phyloP scores from a whole-genome alignment of 495 filamentous ascomycete species.

The Daldinia grandis region DNA sequence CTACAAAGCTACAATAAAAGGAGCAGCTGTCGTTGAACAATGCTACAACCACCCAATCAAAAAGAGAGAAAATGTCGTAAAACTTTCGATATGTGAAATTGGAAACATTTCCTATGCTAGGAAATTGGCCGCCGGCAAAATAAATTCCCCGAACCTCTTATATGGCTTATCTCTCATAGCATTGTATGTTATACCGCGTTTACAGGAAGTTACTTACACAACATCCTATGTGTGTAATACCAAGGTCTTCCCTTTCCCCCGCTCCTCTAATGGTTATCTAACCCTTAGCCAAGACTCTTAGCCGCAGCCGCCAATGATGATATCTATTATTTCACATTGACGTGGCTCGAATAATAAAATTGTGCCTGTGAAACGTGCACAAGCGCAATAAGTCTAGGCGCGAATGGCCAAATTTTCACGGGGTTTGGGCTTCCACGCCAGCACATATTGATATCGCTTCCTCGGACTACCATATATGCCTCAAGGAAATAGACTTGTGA shows the following conservation, averaged over 20 bases:
- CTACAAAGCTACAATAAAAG: neutral
- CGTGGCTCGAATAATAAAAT: neutral
- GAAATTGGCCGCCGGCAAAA: neutral
- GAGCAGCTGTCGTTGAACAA: neutral
- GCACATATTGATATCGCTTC: constrained; percentile 1
- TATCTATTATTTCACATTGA: neutral
- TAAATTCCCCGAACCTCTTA: neutral
- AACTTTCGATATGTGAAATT: neutral
- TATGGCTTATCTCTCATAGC: neutral
- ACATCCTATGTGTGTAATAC: neutral
- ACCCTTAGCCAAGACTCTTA: neutral
- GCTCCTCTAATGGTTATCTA: neutral
- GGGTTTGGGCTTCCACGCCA: neutral
- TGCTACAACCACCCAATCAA: neutral
- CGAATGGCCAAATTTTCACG: neutral
- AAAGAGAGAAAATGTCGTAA: neutral
- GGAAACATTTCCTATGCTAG: neutral
- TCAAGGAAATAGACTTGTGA: neutral
- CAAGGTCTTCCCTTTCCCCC: neutral
- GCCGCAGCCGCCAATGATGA: neutral
- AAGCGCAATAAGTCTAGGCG: neutral
- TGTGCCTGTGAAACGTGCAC: neutral
- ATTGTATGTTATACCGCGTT: neutral
- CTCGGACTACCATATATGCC: neutral
- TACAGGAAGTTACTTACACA: neutral